Percentiles rank a stretch among this genome's conserved stretches.
Evolutionary conservation across 2,329 filamentous ascomycete genomes (phyloP).

Genomic region (Clonostachys rosea): DNA sequence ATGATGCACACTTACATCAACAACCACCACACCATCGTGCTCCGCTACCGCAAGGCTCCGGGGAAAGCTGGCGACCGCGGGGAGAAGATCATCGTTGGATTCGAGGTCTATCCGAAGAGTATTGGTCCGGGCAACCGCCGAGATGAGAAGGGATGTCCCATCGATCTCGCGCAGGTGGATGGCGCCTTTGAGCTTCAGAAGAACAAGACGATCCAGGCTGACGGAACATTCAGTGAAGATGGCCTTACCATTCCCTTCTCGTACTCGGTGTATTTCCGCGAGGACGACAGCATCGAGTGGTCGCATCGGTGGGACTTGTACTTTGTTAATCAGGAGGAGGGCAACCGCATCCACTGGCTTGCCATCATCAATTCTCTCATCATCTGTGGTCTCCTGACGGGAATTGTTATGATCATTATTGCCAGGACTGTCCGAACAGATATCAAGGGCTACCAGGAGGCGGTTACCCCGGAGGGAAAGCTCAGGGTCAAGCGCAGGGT

Average conservation of each 20-base stretch:
- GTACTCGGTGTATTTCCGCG: constrained; percentile 86
- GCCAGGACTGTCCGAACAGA: constrained; percentile 74
- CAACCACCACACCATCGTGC: constrained; percentile 83
- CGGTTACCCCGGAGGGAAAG: constrained; percentile 62
- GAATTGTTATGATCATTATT: constrained; percentile 76
- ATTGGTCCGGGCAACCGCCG: constrained; percentile 58
- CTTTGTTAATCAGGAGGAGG: constrained; percentile 83
- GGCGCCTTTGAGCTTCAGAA: constrained; percentile 67
- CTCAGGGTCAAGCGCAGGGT: constrained; percentile 42
- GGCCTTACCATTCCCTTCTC: constrained; percentile 75
- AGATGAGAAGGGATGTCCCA: constrained; percentile 61
- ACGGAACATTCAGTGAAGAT: constrained; percentile 38
- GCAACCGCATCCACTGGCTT: constrained; percentile 79
- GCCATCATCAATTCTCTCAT: constrained; percentile 84
- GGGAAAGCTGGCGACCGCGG: constrained; percentile 64
- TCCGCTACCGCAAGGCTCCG: constrained; percentile 70
- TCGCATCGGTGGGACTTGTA: constrained; percentile 82
- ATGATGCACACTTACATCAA: constrained; percentile 70
- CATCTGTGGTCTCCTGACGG: constrained; percentile 74
- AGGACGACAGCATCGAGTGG: constrained; percentile 79
- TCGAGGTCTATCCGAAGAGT: constrained; percentile 88
- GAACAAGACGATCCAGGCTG: constrained; percentile 48
- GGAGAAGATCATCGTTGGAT: constrained; percentile 78
- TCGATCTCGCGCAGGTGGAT: constrained; percentile 57
- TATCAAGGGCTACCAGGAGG: constrained; percentile 69